Base-by-base conservation (phyloP, 768 basidiomycete genomes). In the Pisolithus albus region DNA sequence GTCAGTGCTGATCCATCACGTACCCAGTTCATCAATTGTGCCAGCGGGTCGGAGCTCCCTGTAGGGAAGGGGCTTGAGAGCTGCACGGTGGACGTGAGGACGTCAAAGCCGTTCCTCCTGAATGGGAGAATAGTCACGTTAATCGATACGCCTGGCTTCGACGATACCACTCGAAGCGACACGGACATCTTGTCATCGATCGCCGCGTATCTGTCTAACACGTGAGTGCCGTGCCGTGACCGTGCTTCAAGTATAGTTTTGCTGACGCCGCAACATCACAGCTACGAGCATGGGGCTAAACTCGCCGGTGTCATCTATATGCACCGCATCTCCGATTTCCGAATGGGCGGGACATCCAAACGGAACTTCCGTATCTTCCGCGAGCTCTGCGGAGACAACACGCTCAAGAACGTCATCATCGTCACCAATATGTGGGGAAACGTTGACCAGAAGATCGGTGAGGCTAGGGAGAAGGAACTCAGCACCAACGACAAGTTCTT, bases 131-230 rank as follows among this genome's bases (percentile, higher is more conserved):
- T 47, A 28, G 65, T 80, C 19, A 71, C 64, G 1, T 61, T 81
- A 8, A 72, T 81, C 49, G 79, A 81, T 56, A 80, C 78, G 0
- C 78, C 78, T 2, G 78, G 78, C 3, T 80, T 79, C 53, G 78
- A 79, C 56, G 76, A 79, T 55, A 73, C 76, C 1, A 47, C n/a
- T 45, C 66, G 63, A 47, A 73, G 69, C 48, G 76, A 77, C 49
- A 66, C 70, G 0, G 74, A 73, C 23, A 67, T 78, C 9, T 59
- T 78, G 16, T 68, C 64, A 15, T 69, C 74, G 69, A 76, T 77
- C 28, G 72, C 75, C 58, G 69, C 7, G 19, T 55, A 53, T 45
- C 54, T 55, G 15, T 42, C 50, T 15, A 46, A 55, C 15, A 53
- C 52, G 54, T 55, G 46, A 23, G 54, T 48, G 11, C 16, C 18